Base-by-base conservation (phyloP, 768 basidiomycete species). In the Stropharia rugosoannulata region DNA sequence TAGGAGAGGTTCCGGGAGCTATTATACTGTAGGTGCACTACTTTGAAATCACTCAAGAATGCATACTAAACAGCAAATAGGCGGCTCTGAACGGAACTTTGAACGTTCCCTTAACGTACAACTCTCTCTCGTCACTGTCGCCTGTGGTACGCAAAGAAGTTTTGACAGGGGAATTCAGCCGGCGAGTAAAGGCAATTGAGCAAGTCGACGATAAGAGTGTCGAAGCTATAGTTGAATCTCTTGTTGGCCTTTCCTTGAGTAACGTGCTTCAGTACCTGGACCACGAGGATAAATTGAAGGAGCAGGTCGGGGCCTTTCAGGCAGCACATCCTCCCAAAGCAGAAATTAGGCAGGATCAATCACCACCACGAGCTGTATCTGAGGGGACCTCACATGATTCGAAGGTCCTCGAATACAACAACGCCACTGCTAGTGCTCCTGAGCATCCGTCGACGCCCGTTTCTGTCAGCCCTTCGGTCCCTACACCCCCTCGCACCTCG, bases 101-200 rank as follows among this genome's bases (percentile, higher is more conserved):
- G 38, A 90, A 87, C 65, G 68, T 93, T 15, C 87, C 92, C 0
- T 89, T 93, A 85, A 86, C 83, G n/a, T 93, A 92, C 57, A 93
- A 94, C 59, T 90, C 93, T 54, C 80, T 94, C 5, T 79, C 90
- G 0, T 80, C 85, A 0, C 74, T 95, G 40, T 93, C 93, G 10
- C 91, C 93, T 15, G 93, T 94, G 16, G 91, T 94, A 11, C 84
- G 93, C 61, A 89, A 87, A 66, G 90, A 93, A 64, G 88, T 94
- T 5, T 77, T 95, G 25, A 86, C 89, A 0, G 93, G 91, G 32
- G 93, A 94, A 68, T 75, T 94, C 25, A 87, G 81, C 63, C 82
- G 91, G 55, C 85, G 89, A 5, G 76, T 94, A 62, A 89, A 83
- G 64, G 66, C 74, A 2, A 73, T 82, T 64, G 81, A 80, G 41